Base-by-base conservation (phyloP, 371 early-diverging fungal genomes). In the Amoeboaphelidium protococcarum region DNA sequence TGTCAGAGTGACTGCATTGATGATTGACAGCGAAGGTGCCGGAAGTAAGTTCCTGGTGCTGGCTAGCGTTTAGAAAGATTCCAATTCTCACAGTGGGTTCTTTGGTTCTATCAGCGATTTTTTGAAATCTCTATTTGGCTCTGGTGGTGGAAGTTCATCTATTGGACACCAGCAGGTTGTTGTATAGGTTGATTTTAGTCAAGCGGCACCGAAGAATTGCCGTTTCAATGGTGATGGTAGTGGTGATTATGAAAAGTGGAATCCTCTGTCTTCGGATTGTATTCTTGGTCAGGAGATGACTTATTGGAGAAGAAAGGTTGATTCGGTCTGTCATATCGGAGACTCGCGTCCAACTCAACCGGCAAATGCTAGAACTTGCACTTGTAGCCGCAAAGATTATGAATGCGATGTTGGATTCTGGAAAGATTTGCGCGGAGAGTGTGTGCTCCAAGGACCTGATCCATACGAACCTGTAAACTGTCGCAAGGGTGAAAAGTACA, bases 331-430 rank as follows among this genome's bases (percentile, higher is more conserved):
- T 21, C 24, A 21, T 46, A 69, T 91, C 41, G 82, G 79, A 0
- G 60, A 62, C 12, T 66, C 75, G 40, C 74, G 68, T 51, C 59
- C 69, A 41, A 66, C 73, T 10, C 62, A 78, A 19, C 50, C 51
- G 2, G 56, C 65, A 23, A 69, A 62, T 21, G 52, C 63, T 21
- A 64, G 71, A 25, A 55, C 62, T 47, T 94, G 95, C 50, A 57
- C 62, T 16, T 94, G 95, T 60, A 65, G 77, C 0, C 68, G 66
- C 27, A 68, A 67, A 23, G 92, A 94, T 59, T 91, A 71, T 53
- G 91, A 91, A 63, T 94, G 95, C 56, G 60, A 48, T 21, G 45
- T 49, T 66, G 42, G 53, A 56, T 12, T 76, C 72, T 13, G 16
- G 10, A 31, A 16, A 31, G 62, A 62, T 50, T 45, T 43, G 1